Percentiles rank a stretch among this genome's conserved stretches.
phyloP scores from a whole-genome alignment of 306 rosid genomes.

The Erythrophleum fordii region DNA sequence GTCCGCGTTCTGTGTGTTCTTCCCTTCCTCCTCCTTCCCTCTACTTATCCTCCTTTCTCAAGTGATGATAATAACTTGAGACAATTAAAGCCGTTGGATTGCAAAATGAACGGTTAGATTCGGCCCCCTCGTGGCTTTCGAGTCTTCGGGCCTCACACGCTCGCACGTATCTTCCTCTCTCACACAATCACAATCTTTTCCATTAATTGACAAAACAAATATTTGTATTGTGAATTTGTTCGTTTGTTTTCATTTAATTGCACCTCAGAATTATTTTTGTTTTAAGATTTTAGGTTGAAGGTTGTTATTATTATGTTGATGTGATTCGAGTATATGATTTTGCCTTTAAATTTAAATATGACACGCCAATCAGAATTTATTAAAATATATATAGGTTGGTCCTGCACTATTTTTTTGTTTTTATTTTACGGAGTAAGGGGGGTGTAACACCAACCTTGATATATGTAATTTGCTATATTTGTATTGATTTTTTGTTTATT shows the following conservation, averaged over 20 bases:
- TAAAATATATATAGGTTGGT: too few species aligned
- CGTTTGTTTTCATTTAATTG: not conserved
- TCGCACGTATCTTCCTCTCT: not conserved
- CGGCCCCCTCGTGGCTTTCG: not conserved
- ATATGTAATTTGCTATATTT: too few species aligned
- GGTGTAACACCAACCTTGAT: too few species aligned
- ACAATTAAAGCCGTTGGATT: slow-evolving; percentile 12
- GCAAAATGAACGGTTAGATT: slow-evolving; percentile 12
- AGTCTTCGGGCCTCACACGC: not conserved
- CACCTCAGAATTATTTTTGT: not conserved
- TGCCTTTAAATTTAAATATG: not conserved
- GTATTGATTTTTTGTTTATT: too few species aligned
- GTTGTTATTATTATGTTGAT: not conserved
- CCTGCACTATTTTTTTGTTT: too few species aligned
- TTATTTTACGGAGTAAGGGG: too few species aligned
- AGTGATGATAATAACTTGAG: slow-evolving; percentile 9
- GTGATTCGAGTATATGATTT: not conserved
- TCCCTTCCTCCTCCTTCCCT: not conserved
- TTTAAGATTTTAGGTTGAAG: not conserved
- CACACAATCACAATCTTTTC: not conserved
- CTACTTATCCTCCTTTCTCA: slow-evolving; percentile 9
- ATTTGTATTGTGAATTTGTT: not conserved
- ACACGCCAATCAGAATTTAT: too few species aligned
- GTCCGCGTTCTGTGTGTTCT: not conserved
- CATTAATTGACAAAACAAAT: not conserved